Evolutionary conservation across 1,284 basidiomycete species (phyloP).

Genomic region (Malassezia arunalokei): DNA sequence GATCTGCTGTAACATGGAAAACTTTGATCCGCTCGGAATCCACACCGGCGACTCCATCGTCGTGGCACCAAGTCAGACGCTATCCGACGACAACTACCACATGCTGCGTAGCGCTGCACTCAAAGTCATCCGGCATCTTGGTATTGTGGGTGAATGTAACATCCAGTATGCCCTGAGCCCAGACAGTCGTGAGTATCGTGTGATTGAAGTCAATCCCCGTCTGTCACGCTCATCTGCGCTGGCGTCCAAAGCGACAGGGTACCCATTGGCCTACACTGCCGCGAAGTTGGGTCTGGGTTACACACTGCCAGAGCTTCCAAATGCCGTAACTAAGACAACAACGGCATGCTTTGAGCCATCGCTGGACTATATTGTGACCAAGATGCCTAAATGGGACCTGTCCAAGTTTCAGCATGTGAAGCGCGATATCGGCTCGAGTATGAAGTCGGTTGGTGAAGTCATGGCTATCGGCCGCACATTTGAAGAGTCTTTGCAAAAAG

Average conservation of each 20-base stretch:
- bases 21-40: constrained; percentile 96
- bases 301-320: constrained; percentile 92
- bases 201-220: constrained; percentile 56
- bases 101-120: constrained; percentile 96
- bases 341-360: constrained; percentile 99
- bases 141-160: constrained; percentile 96
- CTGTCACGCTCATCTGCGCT: constrained; percentile 56
- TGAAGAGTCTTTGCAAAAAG: constrained; percentile 97
- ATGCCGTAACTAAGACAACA: constrained; percentile 97
- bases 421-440: constrained; percentile 85
- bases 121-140: constrained; percentile 93
- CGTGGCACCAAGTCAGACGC: constrained; percentile 92
- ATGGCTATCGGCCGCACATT: constrained; percentile 99
- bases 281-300: constrained; percentile 98
- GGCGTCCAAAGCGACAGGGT: constrained; percentile 96
- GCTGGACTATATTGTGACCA: constrained; percentile 97
- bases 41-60: constrained; percentile 99
- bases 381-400: constrained; percentile 98
- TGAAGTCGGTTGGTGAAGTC: constrained; percentile 99
- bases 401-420: constrained; percentile 96
- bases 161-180: constrained; percentile 98
- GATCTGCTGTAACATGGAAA: constrained; percentile 95
- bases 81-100: constrained; percentile 90
- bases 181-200: constrained; percentile 81
- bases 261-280: constrained; percentile 96